Base-by-base conservation (phyloP, 2,329 filamentous ascomycete genomes). In the Fusarium nodosum region DNA sequence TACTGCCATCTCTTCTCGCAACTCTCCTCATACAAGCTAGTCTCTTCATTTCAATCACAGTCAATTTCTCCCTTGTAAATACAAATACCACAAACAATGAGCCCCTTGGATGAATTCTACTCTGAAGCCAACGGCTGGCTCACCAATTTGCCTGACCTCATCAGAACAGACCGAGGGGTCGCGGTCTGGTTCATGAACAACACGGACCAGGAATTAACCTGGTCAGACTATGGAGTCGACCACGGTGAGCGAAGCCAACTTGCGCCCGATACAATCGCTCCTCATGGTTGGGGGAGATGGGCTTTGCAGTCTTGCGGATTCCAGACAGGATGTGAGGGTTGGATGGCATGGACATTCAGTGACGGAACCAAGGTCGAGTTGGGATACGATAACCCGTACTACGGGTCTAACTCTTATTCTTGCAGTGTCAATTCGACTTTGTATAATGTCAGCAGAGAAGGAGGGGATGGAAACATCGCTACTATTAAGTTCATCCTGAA, bases 131-230 rank as follows among this genome's bases (percentile, higher is more conserved):
- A 16, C 33, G 8, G 33, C 8, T 36, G 8, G 1, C 7, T 7
- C 8, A n/a, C 10, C 0, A 36, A 1, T n/a, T 16, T 7, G 18
- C 34, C 5, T 0, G 8, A 36, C 16, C 3, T 5, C 18, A 18
- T 36, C 16, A 36, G 11, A 4, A 16, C 34, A 10, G 34, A 36
- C 34, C 16, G 34, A n/a, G 34, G 16, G 0, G 34, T 36, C 2
- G 16, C 18, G 16, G 16, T 36, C 18, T 36, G 16, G 34, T 36
- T 36, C 0, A 36, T n/a, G 34, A 36, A 36, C 16, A 36, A 36
- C 34, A 36, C 34, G 3, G 34, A 36, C 34, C 16, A n/a, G 2
- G 34, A 36, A n/a, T 36, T n/a, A 1, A 36, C 34, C 34, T 36
- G 34, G 34, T 36, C 16, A 11, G 34, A 36, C 16, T 36, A 16